phyloP scores from a whole-genome alignment of 176 grass and related monocot genomes.

The Carex pumila region DNA sequence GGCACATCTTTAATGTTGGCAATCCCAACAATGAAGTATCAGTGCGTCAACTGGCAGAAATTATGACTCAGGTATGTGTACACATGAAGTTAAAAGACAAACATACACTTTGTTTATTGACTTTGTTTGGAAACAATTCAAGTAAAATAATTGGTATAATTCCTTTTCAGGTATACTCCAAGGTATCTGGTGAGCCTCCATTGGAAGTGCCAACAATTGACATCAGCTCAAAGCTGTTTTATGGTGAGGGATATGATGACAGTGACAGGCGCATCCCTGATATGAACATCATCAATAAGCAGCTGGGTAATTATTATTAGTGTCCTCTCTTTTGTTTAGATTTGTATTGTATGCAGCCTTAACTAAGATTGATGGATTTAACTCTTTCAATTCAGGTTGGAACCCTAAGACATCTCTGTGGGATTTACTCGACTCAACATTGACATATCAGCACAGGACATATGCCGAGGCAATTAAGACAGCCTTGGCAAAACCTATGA shows the following conservation, averaged over 20 bases:
- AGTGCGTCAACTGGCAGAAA: constrained; percentile 73
- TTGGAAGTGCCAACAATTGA: constrained; percentile 65
- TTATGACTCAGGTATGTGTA: constrained; percentile 69
- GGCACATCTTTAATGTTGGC: constrained; percentile 90
- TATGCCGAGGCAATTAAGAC: constrained; percentile 86
- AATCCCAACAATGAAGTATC: constrained; percentile 98
- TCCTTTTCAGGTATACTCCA: constrained; percentile 66
- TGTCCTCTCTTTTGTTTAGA: neutral
- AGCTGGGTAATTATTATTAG: constrained; percentile 55
- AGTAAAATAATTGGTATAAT: neutral
- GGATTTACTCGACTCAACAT: constrained; percentile 81
- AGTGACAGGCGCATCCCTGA: constrained; percentile 86
- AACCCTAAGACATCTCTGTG: constrained; percentile 80
- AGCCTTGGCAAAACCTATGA: constrained; percentile 51
- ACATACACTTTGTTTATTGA: neutral
- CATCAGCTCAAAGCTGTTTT: constrained; percentile 80
- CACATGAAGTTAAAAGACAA: neutral
- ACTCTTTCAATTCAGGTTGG: constrained; percentile 52
- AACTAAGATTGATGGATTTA: neutral
- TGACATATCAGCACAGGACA: constrained; percentile 90
- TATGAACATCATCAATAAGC: constrained; percentile 86
- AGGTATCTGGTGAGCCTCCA: constrained; percentile 61
- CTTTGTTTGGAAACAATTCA: neutral
- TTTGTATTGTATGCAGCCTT: neutral
- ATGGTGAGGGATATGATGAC: constrained; percentile 93